Evolutionary conservation across 106 monocot genomes (phyloP).

Genomic region (Dendrobium catenatum): DNA sequence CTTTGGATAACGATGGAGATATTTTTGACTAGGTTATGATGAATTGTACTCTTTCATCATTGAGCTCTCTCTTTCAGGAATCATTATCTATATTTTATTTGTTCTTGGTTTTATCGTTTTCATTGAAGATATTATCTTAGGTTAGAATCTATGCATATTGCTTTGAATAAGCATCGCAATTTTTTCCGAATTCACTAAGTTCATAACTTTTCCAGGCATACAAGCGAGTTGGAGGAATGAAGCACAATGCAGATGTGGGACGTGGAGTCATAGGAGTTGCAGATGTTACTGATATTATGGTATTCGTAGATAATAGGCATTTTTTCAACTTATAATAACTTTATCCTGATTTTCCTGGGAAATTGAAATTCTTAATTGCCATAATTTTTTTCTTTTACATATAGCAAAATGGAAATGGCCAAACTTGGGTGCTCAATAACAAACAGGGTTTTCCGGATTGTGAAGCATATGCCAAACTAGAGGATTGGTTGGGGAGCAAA

Average conservation of each 20-base stretch:
- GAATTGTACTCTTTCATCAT: neutral
- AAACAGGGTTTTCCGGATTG: slow-evolving; percentile 90
- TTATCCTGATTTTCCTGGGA: neutral
- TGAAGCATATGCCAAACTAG: slow-evolving; percentile 63
- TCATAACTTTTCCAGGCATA: slow-evolving; percentile 46
- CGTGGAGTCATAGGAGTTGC: slow-evolving; percentile 72
- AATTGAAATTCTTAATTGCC: neutral
- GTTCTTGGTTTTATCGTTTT: neutral
- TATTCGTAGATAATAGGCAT: slow-evolving; percentile 9
- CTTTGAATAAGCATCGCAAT: neutral
- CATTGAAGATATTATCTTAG: neutral
- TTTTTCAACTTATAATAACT: neutral
- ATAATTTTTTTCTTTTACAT: neutral
- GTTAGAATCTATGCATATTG: neutral
- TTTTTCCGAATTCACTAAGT: neutral
- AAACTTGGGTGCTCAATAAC: slow-evolving; percentile 51
- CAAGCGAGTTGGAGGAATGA: slow-evolving; percentile 71
- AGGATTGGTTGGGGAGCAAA: slow-evolving; percentile 59
- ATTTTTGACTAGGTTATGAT: neutral
- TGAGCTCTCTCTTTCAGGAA: neutral
- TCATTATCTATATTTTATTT: neutral
- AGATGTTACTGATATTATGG: slow-evolving; percentile 62
- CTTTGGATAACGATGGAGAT: neutral
- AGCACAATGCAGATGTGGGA: slow-evolving; percentile 59
- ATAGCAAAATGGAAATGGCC: slow-evolving; percentile 45